phyloP scores from a whole-genome alignment of 805 yeast genomes.

The Sugiyamaella lignohabitans region DNA sequence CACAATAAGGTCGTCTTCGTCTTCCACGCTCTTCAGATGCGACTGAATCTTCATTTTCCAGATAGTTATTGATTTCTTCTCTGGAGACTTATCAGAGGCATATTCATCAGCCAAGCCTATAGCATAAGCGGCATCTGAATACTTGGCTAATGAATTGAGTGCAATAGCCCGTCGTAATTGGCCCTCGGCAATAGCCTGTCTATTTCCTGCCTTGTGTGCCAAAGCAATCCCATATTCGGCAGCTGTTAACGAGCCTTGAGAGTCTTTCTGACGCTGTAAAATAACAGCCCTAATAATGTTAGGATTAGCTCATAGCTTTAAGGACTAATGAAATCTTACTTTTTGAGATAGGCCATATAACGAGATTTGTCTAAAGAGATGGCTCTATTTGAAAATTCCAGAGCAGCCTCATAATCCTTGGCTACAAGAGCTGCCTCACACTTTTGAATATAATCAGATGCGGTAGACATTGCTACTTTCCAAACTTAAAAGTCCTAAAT shows the following conservation, averaged over 20 bases:
- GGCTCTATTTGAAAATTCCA: background rate
- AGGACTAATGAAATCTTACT: conserved; percentile 6
- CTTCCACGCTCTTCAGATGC: conserved; percentile 4
- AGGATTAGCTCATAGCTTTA: background rate
- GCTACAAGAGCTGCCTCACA: background rate
- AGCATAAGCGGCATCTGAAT: conserved; percentile 24
- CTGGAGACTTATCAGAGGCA: conserved; percentile 5
- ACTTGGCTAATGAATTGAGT: conserved; percentile 19
- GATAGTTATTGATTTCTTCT: conserved; percentile 15
- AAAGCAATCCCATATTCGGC: conserved; percentile 19
- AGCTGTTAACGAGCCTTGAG: conserved; percentile 16
- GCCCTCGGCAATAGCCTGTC: conserved; percentile 22
- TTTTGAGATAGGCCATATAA: conserved; percentile 7
- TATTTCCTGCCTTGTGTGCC: conserved; percentile 15
- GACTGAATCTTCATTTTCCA: conserved; percentile 21
- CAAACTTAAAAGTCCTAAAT: too few relatives aligned
- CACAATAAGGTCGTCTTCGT: background rate
- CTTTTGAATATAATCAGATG: background rate
- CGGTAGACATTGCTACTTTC: background rate
- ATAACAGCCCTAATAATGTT: conserved; percentile 16
- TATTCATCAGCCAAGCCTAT: conserved; percentile 22
- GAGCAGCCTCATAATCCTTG: conserved; percentile 3
- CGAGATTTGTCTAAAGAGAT: background rate
- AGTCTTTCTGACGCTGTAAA: conserved; percentile 18
- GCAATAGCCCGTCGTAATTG: conserved; percentile 33